phyloP scores from a whole-genome alignment of 2,329 filamentous ascomycete genomes.

The Ophiostoma australiae region DNA sequence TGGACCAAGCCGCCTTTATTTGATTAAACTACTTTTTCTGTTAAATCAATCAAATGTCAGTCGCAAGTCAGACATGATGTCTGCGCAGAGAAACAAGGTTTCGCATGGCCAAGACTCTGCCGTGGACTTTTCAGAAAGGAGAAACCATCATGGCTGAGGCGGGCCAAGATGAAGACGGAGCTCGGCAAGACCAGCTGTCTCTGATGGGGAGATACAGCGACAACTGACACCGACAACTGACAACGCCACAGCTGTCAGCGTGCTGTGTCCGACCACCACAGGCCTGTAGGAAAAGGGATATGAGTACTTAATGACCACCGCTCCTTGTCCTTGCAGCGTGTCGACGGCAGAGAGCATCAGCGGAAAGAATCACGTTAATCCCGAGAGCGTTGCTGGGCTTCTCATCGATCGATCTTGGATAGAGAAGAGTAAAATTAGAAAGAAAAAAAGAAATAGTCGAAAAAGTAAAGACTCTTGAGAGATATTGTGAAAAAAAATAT shows the following conservation, averaged over 20 bases:
- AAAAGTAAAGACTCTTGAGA: neutral
- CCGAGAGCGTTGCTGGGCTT: constrained; percentile 10
- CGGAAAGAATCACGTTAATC: neutral
- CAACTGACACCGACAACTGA: neutral
- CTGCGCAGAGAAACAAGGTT: neutral
- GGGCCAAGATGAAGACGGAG: neutral
- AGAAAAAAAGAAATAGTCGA: neutral
- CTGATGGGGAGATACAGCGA: neutral
- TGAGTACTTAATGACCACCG: neutral
- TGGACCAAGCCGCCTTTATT: neutral
- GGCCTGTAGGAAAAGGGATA: neutral
- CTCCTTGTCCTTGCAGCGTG: neutral
- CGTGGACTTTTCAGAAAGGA: neutral
- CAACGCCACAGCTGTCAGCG: constrained; percentile 6
- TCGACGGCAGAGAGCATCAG: too few relatives aligned
- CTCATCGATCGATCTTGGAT: neutral
- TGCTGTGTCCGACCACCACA: neutral
- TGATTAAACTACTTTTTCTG: neutral
- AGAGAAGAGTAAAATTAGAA: too few relatives aligned
- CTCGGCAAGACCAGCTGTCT: constrained; percentile 1
- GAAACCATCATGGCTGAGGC: constrained; percentile 1
- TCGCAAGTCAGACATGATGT: neutral
- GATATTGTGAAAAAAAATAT: too few relatives aligned
- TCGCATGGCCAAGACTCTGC: neutral
- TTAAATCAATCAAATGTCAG: neutral